Conservation (phyloP, 1,139 yeast species). For the Ashbya aceris region DNA sequence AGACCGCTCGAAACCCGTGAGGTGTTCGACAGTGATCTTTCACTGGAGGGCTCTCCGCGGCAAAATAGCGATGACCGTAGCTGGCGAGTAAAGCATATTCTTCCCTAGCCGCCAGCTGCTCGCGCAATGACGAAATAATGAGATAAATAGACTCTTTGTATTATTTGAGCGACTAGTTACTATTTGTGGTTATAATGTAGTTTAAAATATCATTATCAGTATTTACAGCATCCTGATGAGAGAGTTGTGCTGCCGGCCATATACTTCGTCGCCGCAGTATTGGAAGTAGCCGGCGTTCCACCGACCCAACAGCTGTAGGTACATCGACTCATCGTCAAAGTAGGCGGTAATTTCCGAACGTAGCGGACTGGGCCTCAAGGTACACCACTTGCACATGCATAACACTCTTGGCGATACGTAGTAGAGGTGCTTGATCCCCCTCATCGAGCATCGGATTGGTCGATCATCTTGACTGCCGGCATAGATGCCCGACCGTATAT, state of each 20-base stretch:
- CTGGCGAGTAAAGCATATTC: constrained; percentile 1
- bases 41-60: neutral
- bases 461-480: constrained; percentile 17
- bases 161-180: too few relatives aligned
- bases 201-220: neutral
- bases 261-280: constrained; percentile 1
- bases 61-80: neutral
- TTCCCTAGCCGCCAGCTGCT: neutral
- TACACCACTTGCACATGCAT: constrained; percentile 14
- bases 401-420: constrained; percentile 10
- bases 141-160: too few relatives aligned
- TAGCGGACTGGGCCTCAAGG: constrained; percentile 20
- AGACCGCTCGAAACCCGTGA: neutral
- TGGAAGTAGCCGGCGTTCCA: neutral
- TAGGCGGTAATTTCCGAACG: constrained; percentile 7
- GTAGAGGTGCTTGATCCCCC: constrained; percentile 14
- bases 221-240: constrained; percentile 1
- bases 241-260: constrained; percentile 2
- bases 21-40: neutral
- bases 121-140: neutral
- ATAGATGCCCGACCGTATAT: constrained; percentile 17
- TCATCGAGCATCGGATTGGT: constrained; percentile 15
- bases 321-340: constrained; percentile 1
- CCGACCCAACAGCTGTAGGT: neutral
- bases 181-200: neutral